Evolutionary conservation across 2,329 filamentous ascomycete species (phyloP).

Genomic region (Claviceps arundinis): DNA sequence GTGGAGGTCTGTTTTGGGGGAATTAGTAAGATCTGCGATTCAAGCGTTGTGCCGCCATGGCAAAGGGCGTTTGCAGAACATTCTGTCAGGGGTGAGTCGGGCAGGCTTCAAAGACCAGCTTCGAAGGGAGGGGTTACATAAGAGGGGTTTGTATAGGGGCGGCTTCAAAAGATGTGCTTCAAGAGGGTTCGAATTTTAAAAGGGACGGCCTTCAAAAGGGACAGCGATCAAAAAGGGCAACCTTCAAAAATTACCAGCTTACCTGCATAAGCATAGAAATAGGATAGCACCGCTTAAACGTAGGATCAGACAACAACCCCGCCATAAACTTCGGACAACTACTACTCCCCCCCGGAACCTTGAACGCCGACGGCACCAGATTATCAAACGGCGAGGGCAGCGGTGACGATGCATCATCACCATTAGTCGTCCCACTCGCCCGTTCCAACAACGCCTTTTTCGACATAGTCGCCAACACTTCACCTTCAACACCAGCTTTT

Average conservation of each 20-base stretch:
- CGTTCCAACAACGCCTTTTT: neutral
- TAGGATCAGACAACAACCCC: constrained; percentile 48
- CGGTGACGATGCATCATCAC: constrained; percentile 12
- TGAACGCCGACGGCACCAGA: constrained; percentile 49
- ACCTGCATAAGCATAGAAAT: constrained; percentile 75
- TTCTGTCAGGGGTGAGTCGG: too few species aligned
- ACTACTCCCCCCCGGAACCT: constrained; percentile 29
- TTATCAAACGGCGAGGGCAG: constrained; percentile 57
- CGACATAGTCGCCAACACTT: neutral
- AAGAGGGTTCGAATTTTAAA: neutral
- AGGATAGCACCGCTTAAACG: constrained; percentile 64
- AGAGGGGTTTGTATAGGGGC: too few species aligned
- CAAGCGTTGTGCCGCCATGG: neutral
- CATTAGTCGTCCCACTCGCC: neutral
- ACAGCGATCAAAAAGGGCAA: neutral
- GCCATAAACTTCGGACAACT: constrained; percentile 57
- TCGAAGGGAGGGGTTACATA: too few species aligned
- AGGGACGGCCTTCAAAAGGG: neutral
- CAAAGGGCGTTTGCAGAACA: too few species aligned
- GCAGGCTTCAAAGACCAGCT: too few species aligned
- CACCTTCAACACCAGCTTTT: neutral
- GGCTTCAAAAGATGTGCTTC: neutral
- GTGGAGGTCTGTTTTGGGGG: constrained; percentile 52
- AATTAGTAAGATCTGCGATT: neutral
- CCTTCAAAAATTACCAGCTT: constrained; percentile 5